These are phyloP conservation scores for Monilinia vaccinii-corymbosi DNA, from an alignment of 2,329 filamentous ascomycete genomes.

Conservation along the genomic window DNA sequence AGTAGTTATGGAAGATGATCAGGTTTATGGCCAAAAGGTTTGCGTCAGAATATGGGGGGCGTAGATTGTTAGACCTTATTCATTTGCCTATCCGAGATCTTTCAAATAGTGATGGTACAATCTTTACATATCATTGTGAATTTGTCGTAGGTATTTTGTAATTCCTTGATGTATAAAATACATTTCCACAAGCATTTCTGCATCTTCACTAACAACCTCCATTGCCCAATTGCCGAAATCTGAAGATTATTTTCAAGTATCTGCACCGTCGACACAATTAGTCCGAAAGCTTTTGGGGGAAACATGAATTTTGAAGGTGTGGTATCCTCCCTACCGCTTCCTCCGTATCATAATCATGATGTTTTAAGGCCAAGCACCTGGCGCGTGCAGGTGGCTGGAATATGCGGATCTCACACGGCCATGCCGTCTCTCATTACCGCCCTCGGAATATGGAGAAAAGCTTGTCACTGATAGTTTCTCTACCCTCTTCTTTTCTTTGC, in stretches of 20 bases:
- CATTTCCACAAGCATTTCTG: background rate
- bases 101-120: no score
- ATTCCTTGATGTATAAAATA: background rate
- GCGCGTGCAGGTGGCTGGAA: background rate
- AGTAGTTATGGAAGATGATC: no score
- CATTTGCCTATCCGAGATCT: background rate
- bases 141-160: background rate
- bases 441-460: slow-evolving; percentile 28
- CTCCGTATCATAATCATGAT: background rate
- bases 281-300: background rate
- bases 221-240: background rate
- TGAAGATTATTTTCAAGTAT: background rate
- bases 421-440: slow-evolving; percentile 11
- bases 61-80: background rate
- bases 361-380: background rate
- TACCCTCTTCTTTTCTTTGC: slow-evolving; percentile 47
- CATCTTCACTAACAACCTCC: background rate
- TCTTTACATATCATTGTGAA: background rate
- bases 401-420: background rate
- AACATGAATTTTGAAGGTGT: background rate
- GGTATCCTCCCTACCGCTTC: background rate
- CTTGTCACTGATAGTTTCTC: slow-evolving; percentile 35
- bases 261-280: background rate
- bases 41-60: background rate
- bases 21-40: no score